A percentile compares a stretch with the other conserved stretches of the same genome.
These are phyloP conservation scores for Bipolaris cookei DNA, from an alignment of 2,329 filamentous ascomycete genomes.

Conservation along the genomic window DNA sequence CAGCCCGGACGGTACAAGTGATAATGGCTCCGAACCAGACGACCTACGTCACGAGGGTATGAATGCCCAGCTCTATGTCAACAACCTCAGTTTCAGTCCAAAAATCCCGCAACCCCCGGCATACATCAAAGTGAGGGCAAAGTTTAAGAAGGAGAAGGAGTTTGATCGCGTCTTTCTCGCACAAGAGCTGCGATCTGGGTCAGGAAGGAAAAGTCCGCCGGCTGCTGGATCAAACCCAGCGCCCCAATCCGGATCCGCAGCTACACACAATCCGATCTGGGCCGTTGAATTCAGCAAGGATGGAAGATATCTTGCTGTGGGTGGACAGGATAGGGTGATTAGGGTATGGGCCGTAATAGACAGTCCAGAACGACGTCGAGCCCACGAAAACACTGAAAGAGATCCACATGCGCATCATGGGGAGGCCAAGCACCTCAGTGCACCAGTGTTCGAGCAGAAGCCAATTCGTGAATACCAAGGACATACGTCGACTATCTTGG, in stretches of 20 bases:
- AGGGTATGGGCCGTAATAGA: constrained; percentile 89
- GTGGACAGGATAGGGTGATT: constrained; percentile 84
- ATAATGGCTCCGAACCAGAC: constrained; percentile 74
- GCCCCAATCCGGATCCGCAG: constrained; percentile 44
- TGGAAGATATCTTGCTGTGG: constrained; percentile 89
- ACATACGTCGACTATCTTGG: constrained; percentile 84
- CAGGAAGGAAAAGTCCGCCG: constrained; percentile 38
- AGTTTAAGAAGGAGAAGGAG: constrained; percentile 79
- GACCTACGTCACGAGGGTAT: constrained; percentile 75
- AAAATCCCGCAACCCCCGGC: constrained; percentile 86
- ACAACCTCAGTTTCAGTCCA: constrained; percentile 77
- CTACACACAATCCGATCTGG: constrained; percentile 76
- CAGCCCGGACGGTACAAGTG: constrained; percentile 56
- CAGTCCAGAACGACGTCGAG: constrained; percentile 76
- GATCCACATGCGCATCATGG: constrained; percentile 53
- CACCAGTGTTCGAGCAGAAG: constrained; percentile 85
- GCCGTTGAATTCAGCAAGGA: constrained; percentile 91
- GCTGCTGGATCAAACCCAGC: constrained; percentile 35
- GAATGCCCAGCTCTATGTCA: constrained; percentile 81
- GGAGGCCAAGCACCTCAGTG: constrained; percentile 72
- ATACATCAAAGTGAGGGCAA: constrained; percentile 84
- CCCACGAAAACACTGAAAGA: constrained; percentile 74
- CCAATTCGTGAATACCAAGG: constrained; percentile 81
- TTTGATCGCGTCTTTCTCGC: constrained; percentile 91
- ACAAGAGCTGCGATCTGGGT: constrained; percentile 78